A percentile compares a stretch with the other conserved stretches of the same genome.
These are phyloP conservation scores for Allodekkera sacchari DNA, from an alignment of 805 yeast species.

Conservation along the genomic window DNA sequence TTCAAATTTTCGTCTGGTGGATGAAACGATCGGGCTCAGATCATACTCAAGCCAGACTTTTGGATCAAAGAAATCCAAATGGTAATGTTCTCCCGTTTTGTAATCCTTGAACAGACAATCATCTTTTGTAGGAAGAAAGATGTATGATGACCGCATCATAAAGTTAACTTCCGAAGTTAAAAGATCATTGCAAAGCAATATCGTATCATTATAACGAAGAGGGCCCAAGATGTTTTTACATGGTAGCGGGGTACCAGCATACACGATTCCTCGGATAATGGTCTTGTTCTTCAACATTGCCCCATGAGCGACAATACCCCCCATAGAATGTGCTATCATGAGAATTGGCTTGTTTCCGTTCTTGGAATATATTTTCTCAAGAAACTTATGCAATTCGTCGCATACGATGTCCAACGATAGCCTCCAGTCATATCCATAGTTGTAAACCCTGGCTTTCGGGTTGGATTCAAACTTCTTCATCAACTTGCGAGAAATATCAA, in stretches of 20 bases:
- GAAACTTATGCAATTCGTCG: slow-evolving; percentile 39
- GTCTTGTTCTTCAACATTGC: slow-evolving; percentile 62
- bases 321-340: slow-evolving; percentile 90
- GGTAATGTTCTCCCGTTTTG: slow-evolving; percentile 47
- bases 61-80: slow-evolving; percentile 72
- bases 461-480: slow-evolving; percentile 44
- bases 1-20: slow-evolving; percentile 23
- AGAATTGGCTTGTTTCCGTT: slow-evolving; percentile 50
- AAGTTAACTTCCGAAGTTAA: slow-evolving; percentile 77
- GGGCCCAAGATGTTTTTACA: slow-evolving; percentile 88
- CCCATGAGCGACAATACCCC: slow-evolving; percentile 79
- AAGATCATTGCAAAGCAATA: slow-evolving; percentile 63
- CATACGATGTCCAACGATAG: slow-evolving; percentile 53
- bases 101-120: slow-evolving; percentile 68
- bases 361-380: slow-evolving; percentile 35
- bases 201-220: slow-evolving; percentile 70
- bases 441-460: slow-evolving; percentile 53
- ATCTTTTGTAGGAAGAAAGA: slow-evolving; percentile 72
- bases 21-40: slow-evolving; percentile 63
- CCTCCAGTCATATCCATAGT: slow-evolving; percentile 95
- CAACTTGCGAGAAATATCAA: slow-evolving; percentile 63
- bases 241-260: slow-evolving; percentile 77
- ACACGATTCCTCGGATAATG: slow-evolving; percentile 65
- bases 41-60: slow-evolving; percentile 72
- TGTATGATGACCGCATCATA: slow-evolving; percentile 78